phyloP scores from a whole-genome alignment of 306 rosid species.

The Notholithocarpus densiflorus region DNA sequence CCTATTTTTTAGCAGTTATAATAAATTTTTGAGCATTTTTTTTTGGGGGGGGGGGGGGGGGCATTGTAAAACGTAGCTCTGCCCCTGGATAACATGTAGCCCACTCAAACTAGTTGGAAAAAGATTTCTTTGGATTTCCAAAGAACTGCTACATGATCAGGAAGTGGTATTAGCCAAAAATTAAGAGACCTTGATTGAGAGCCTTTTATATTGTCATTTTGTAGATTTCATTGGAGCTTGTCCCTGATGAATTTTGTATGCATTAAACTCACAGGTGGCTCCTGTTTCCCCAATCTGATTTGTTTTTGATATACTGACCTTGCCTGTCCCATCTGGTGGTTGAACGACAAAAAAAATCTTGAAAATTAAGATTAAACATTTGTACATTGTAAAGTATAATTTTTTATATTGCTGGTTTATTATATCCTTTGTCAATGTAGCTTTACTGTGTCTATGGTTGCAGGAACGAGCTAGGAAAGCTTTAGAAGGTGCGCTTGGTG shows the following conservation, averaged over 20 bases:
- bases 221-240: not conserved
- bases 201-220: not conserved
- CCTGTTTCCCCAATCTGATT: not conserved
- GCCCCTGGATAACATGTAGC: not conserved
- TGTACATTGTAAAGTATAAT: not conserved
- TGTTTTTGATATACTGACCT: not conserved
- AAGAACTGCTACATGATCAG: not conserved
- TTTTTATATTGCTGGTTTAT: not conserved
- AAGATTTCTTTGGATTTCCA: not conserved
- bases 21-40: too few relatives aligned
- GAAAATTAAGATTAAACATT: not conserved
- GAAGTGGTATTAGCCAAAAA: not conserved
- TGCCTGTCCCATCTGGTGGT: not conserved
- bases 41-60: too few relatives aligned
- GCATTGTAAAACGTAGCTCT: too few relatives aligned
- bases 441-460: constrained; percentile 7
- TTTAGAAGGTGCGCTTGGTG: constrained; percentile 92
- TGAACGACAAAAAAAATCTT: not conserved
- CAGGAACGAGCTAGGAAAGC: constrained; percentile 96
- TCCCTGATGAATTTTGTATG: not conserved
- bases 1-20: too few relatives aligned
- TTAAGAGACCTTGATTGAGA: not conserved
- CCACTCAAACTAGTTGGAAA: not conserved
- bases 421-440: not conserved
- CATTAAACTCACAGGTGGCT: not conserved